Conservation (phyloP, 768 basidiomycete genomes). For the Asterophora parasitica region DNA sequence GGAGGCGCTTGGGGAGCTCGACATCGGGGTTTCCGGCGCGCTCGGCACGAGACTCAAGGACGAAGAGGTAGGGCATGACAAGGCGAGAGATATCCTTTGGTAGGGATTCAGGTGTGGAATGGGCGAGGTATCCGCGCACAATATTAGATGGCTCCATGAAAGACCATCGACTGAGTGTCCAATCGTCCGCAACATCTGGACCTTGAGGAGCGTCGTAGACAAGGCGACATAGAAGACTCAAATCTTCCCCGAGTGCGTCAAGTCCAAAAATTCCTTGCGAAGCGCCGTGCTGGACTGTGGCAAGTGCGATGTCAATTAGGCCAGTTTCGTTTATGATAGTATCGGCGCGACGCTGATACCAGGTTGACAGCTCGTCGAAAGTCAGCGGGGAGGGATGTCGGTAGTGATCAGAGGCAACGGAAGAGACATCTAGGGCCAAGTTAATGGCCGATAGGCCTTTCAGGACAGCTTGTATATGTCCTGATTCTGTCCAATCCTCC, state of each 20-base stretch:
- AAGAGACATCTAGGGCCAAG: background rate
- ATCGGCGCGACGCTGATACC: conserved; percentile 72
- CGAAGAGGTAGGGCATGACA: conserved; percentile 90
- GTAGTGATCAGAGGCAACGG: background rate
- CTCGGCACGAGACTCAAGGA: conserved; percentile 85
- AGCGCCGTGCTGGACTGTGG: conserved; percentile 80
- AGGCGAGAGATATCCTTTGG: conserved; percentile 66
- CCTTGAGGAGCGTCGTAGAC: conserved; percentile 75
- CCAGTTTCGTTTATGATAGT: conserved; percentile 61
- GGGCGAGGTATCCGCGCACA: conserved; percentile 68
- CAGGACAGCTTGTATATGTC: conserved; percentile 39
- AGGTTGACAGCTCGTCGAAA: conserved; percentile 51
- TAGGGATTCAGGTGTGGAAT: conserved; percentile 64
- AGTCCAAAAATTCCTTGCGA: conserved; percentile 73
- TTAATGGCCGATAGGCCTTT: conserved; percentile 18
- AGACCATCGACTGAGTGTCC: conserved; percentile 75
- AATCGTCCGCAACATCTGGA: conserved; percentile 47
- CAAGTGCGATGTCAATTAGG: conserved; percentile 74
- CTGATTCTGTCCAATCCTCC: conserved; percentile 55
- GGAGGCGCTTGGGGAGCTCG: conserved; percentile 53
- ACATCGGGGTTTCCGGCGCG: conserved; percentile 71
- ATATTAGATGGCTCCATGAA: conserved; percentile 59
- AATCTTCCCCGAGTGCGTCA: conserved; percentile 87
- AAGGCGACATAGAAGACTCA: conserved; percentile 79
- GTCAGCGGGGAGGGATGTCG: conserved; percentile 32